phyloP scores from a whole-genome alignment of 2,329 filamentous ascomycete genomes.

The Fusarium cyanostomum region DNA sequence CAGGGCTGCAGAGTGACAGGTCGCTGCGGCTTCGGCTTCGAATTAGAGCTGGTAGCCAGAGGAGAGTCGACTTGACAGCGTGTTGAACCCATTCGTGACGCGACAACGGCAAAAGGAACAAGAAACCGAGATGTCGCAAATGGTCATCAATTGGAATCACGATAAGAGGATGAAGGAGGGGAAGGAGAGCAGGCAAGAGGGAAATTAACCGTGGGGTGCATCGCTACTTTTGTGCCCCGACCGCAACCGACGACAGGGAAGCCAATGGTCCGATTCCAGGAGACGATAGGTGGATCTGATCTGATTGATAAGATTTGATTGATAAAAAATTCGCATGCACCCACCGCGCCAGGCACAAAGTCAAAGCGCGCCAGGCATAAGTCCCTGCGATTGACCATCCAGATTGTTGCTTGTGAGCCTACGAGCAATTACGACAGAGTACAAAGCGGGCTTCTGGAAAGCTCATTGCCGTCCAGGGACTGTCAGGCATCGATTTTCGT shows the following conservation, averaged over 20 bases:
- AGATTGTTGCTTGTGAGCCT: background rate
- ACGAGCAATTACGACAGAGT: constrained; percentile 25
- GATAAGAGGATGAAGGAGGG: constrained; percentile 7
- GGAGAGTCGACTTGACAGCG: constrained; percentile 13
- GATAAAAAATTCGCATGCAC: constrained; percentile 49
- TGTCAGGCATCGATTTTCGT: constrained; percentile 16
- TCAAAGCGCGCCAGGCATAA: constrained; percentile 26
- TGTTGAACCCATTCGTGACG: constrained; percentile 21
- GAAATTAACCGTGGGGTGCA: constrained; percentile 42
- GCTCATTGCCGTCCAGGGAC: constrained; percentile 15
- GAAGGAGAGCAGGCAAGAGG: constrained; percentile 22
- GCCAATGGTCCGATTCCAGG: constrained; percentile 49
- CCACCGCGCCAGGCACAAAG: constrained; percentile 35
- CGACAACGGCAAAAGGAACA: constrained; percentile 2
- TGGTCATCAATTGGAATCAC: constrained; percentile 10
- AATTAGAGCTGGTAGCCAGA: constrained; percentile 22
- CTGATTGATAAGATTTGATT: constrained; percentile 62
- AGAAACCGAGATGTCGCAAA: constrained; percentile 1
- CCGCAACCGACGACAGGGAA: constrained; percentile 36
- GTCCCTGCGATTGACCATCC: background rate
- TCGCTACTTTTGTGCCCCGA: constrained; percentile 44
- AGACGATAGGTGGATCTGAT: constrained; percentile 49
- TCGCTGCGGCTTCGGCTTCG: constrained; percentile 34
- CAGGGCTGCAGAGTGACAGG: constrained; percentile 21
- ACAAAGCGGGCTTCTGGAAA: constrained; percentile 22